Conservation (phyloP, 306 rosid species). For the Psophocarpus tetragonolobus region DNA sequence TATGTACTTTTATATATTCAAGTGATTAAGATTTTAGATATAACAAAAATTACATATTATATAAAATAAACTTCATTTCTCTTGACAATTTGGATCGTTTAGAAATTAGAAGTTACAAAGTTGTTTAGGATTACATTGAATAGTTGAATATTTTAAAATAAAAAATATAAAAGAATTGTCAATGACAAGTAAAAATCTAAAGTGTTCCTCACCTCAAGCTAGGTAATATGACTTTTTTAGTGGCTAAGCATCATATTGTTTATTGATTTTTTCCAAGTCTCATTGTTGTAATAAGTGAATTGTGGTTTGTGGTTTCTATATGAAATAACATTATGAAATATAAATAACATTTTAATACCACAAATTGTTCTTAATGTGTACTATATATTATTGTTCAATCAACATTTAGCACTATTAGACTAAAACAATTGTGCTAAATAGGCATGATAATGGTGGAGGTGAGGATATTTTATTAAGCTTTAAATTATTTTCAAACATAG, state of each 20-base stretch:
- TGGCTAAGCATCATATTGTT: slow-evolving; percentile 20
- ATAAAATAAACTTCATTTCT: background rate
- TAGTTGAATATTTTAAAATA: background rate
- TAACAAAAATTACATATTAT: background rate
- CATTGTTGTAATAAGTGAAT: slow-evolving; percentile 20
- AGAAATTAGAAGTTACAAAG: slow-evolving; percentile 6
- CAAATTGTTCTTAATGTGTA: too few relatives aligned
- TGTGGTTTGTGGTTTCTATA: slow-evolving; percentile 33
- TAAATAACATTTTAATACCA: too few relatives aligned
- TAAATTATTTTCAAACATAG: too few relatives aligned
- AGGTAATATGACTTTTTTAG: background rate
- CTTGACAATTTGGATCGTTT: slow-evolving; percentile 11
- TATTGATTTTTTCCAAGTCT: slow-evolving; percentile 7
- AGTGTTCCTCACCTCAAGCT: background rate
- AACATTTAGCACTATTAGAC: too few relatives aligned
- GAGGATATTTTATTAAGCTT: too few relatives aligned
- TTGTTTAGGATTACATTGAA: slow-evolving; percentile 11
- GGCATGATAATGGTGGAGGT: too few relatives aligned
- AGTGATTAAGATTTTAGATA: slow-evolving; percentile 12
- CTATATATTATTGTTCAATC: too few relatives aligned
- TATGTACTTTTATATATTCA: slow-evolving; percentile 3
- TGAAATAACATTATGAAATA: too few relatives aligned
- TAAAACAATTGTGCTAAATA: too few relatives aligned
- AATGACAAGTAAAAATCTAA: slow-evolving; percentile 1
- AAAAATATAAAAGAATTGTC: background rate